Evolutionary conservation across 805 yeast genomes (phyloP).

Genomic region (Candida alai): DNA sequence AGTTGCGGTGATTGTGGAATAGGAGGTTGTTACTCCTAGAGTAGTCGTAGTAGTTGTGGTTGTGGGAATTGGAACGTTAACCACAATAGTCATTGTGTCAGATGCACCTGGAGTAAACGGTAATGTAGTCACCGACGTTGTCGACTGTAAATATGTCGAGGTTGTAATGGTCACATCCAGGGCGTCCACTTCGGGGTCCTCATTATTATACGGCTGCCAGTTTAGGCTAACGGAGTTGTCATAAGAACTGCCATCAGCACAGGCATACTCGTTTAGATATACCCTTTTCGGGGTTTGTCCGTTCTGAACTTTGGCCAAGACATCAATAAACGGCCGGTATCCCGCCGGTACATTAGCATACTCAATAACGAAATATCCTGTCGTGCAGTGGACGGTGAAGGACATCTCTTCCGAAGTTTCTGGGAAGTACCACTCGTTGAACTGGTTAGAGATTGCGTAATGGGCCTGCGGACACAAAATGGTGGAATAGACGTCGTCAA

Average conservation of each 20-base stretch:
- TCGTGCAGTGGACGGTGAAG: conserved; percentile 14
- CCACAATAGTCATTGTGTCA: conserved; percentile 20
- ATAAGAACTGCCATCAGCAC: conserved; percentile 7
- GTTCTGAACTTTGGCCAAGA: conserved; percentile 3
- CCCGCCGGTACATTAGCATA: conserved; percentile 27
- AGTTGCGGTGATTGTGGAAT: conserved; percentile 14
- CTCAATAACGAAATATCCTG: conserved; percentile 7
- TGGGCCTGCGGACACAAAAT: conserved; percentile 21
- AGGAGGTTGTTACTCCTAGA: conserved; percentile 9
- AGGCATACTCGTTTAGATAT: conserved; percentile 12
- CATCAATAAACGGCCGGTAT: conserved; percentile 21
- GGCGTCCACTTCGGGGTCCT: conserved; percentile 10
- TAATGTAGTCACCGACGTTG: conserved; percentile 17
- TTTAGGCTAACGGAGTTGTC: conserved; percentile 2
- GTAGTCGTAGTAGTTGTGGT: conserved; percentile 16
- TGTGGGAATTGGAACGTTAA: conserved; percentile 17
- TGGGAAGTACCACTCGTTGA: conserved; percentile 22
- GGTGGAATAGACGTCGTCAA: conserved; percentile 5
- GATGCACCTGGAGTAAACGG: conserved; percentile 13
- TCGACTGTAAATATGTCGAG: conserved; percentile 20
- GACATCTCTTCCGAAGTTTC: conserved; percentile 5
- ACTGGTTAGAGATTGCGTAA: conserved; percentile 16
- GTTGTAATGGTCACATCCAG: conserved; percentile 14
- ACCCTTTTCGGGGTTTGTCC: neutral
- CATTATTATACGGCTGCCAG: conserved; percentile 6